Conservation (phyloP, 208 protist species). For the Trypanosoma melophagium region DNA sequence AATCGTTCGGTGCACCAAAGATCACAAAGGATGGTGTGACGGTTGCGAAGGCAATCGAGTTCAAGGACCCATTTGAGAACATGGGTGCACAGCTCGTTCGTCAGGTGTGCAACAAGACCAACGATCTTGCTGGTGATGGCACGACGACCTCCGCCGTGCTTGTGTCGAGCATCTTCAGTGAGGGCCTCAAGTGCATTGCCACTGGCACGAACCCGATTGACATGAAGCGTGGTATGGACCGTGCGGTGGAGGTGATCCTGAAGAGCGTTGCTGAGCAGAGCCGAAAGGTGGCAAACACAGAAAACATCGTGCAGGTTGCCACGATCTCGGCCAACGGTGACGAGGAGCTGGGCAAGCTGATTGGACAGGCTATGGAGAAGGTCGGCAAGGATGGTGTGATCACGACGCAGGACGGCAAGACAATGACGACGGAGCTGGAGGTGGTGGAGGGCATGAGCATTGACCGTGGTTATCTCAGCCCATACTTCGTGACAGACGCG, state of each 20-base stretch:
- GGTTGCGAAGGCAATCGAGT: conserved; percentile 99
- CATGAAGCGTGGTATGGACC: conserved; percentile 98
- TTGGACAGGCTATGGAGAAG: conserved; percentile 99
- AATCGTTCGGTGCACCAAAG: conserved; percentile 97
- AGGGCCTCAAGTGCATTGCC: conserved; percentile 97
- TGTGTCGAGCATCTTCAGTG: conserved; percentile 96
- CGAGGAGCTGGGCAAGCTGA: conserved; percentile 97
- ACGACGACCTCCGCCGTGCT: conserved; percentile 99
- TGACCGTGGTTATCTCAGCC: conserved; percentile 97
- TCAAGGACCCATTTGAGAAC: conserved; percentile 98
- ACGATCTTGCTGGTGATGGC: conserved; percentile 98
- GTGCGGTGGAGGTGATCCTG: conserved; percentile 93
- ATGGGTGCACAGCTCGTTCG: conserved; percentile 97
- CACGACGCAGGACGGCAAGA: conserved; percentile 99
- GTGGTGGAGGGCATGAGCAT: conserved; percentile 99
- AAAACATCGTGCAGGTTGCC: conserved; percentile 98
- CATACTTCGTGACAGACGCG: conserved; percentile 99
- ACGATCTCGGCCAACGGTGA: conserved; percentile 99
- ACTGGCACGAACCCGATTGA: conserved; percentile 99
- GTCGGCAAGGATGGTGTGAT: conserved; percentile 99
- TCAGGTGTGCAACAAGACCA: conserved; percentile 96
- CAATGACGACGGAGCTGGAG: conserved; percentile 98
- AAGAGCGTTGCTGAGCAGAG: conserved; percentile 92
- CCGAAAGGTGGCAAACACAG: conserved; percentile 95
- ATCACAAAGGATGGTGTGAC: conserved; percentile 99